These are phyloP conservation scores for Colletotrichum musicola DNA, from an alignment of 2,329 filamentous ascomycete genomes.

Conservation along the genomic window DNA sequence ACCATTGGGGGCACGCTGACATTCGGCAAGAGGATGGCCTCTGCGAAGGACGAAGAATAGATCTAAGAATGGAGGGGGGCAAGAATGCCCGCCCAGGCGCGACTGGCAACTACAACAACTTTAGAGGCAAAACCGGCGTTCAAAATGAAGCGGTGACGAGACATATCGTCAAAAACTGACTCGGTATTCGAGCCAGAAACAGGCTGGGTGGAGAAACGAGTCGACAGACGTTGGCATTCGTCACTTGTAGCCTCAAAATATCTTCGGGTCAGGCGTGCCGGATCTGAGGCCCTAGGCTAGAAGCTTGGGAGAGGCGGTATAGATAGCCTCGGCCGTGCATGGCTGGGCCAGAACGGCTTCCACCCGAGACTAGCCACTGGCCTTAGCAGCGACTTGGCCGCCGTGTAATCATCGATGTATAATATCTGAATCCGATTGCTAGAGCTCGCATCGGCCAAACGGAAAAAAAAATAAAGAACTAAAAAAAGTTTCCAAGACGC, in stretches of 20 bases:
- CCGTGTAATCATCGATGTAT: conserved; percentile 20
- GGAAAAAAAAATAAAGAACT: conserved; percentile 9
- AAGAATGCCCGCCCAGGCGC: background rate
- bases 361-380: background rate
- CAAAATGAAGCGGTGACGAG: background rate
- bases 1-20: conserved; percentile 66
- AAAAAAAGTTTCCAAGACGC: conserved; percentile 1
- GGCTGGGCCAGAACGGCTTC: background rate
- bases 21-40: conserved; percentile 58
- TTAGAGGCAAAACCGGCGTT: background rate
- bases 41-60: conserved; percentile 24
- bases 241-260: background rate
- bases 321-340: conserved; percentile 12
- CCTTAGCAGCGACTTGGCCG: conserved; percentile 7
- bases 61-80: no score
- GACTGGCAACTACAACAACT: background rate
- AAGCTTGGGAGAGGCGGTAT: background rate
- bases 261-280: conserved; percentile 4
- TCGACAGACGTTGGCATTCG: background rate
- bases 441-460: conserved; percentile 3
- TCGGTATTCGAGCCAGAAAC: background rate
- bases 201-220: background rate
- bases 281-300: background rate
- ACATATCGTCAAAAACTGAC: background rate
- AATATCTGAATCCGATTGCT: conserved; percentile 14